Conservation (phyloP, 2,329 filamentous ascomycete species). For the Drechmeria coniospora region DNA sequence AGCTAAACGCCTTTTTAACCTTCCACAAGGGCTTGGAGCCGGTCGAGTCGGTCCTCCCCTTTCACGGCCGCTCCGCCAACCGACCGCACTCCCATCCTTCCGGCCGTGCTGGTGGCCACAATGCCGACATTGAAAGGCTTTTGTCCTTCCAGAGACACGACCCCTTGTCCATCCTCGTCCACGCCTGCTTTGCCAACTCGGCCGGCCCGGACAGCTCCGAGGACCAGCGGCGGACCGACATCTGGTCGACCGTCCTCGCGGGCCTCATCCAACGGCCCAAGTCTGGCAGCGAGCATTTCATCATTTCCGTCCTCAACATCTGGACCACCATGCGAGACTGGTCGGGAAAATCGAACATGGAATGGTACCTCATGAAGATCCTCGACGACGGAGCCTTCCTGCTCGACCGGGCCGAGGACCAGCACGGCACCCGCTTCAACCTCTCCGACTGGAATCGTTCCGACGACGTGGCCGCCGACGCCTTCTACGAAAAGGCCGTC, state of each 20-base stretch:
- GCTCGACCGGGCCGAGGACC: constrained; percentile 70
- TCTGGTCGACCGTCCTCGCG: constrained; percentile 81
- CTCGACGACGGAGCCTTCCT: constrained; percentile 86
- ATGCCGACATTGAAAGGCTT: constrained; percentile 59
- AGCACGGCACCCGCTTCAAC: constrained; percentile 55
- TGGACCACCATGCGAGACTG: constrained; percentile 81
- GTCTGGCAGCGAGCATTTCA: constrained; percentile 61
- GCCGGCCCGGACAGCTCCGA: constrained; percentile 69
- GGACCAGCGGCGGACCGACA: constrained; percentile 61
- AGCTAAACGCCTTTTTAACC: constrained; percentile 62
- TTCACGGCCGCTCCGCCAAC: constrained; percentile 37
- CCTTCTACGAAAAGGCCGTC: constrained; percentile 76
- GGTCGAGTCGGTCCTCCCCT: constrained; percentile 68
- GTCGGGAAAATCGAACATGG: constrained; percentile 78
- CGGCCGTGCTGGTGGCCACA: constrained; percentile 31
- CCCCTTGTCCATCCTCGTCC: constrained; percentile 68
- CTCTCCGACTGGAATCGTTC: constrained; percentile 59
- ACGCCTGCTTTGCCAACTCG: constrained; percentile 80
- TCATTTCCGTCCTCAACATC: constrained; percentile 71
- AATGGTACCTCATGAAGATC: constrained; percentile 89
- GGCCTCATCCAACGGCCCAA: constrained; percentile 66
- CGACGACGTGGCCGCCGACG: constrained; percentile 67
- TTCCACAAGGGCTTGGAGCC: constrained; percentile 68
- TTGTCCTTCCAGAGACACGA: constrained; percentile 82
- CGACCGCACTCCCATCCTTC: constrained; percentile 30